These are phyloP conservation scores for Metschnikowia drakensbergensis DNA, from an alignment of 805 yeast genomes.

Conservation along the genomic window DNA sequence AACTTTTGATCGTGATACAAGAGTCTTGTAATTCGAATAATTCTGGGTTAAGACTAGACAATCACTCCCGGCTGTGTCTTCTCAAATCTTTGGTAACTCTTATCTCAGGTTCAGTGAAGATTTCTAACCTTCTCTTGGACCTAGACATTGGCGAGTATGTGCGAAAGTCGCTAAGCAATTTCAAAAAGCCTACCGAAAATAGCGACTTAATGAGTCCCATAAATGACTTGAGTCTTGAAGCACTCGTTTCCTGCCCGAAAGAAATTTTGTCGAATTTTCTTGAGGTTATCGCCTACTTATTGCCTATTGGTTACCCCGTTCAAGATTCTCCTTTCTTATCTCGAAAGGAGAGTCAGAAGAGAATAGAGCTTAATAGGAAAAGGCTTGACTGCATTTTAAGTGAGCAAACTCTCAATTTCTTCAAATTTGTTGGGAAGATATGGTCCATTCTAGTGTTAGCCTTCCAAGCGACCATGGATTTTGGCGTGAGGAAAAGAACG, in stretches of 20 bases:
- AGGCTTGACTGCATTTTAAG: slow-evolving; percentile 29
- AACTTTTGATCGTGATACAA: slow-evolving; percentile 10
- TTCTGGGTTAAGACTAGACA: slow-evolving; percentile 11
- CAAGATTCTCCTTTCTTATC: slow-evolving; percentile 29
- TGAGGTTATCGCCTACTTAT: slow-evolving; percentile 50
- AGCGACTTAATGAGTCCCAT: background rate
- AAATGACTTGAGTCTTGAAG: slow-evolving; percentile 50
- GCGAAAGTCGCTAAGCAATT: slow-evolving; percentile 47
- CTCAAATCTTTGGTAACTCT: slow-evolving; percentile 45
- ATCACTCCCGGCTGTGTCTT: slow-evolving; percentile 17
- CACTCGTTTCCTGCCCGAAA: slow-evolving; percentile 69
- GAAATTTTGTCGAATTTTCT: slow-evolving; percentile 55
- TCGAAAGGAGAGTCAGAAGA: slow-evolving; percentile 21
- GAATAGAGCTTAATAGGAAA: slow-evolving; percentile 24
- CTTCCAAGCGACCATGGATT: slow-evolving; percentile 71
- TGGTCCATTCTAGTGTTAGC: slow-evolving; percentile 56
- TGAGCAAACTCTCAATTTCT: slow-evolving; percentile 19
- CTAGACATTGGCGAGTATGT: slow-evolving; percentile 48
- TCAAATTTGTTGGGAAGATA: slow-evolving; percentile 41
- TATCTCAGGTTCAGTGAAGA: slow-evolving; percentile 40
- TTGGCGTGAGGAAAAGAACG: slow-evolving; percentile 54
- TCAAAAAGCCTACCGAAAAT: slow-evolving; percentile 30
- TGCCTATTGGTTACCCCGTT: slow-evolving; percentile 47
- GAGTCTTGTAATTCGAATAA: slow-evolving; percentile 15
- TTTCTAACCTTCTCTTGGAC: slow-evolving; percentile 42